These are phyloP conservation scores for Silene noctiflora DNA, from an alignment of 179 eudicot species.

Conservation along the genomic window DNA sequence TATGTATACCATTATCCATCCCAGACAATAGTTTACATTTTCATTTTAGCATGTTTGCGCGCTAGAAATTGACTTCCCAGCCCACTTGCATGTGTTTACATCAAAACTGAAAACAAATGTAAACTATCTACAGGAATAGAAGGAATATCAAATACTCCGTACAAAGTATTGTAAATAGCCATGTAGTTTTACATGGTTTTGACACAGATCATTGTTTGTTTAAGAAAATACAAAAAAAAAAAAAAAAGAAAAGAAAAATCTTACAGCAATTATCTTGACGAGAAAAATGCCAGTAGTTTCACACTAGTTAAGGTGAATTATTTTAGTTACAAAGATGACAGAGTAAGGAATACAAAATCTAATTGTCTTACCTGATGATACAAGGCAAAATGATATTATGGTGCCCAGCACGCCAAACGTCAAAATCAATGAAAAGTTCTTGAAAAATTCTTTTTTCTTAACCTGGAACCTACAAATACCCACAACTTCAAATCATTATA, in stretches of 20 bases:
- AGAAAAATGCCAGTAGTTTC: background rate
- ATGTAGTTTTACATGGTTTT: too few relatives aligned
- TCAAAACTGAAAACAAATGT: too few relatives aligned
- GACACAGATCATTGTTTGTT: too few relatives aligned
- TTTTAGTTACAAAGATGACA: background rate
- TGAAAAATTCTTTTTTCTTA: constrained; percentile 84
- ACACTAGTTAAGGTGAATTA: background rate
- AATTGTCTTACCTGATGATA: constrained; percentile 54
- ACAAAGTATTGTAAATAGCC: too few relatives aligned
- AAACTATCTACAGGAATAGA: too few relatives aligned
- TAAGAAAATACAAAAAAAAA: too few relatives aligned
- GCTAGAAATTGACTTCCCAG: too few relatives aligned
- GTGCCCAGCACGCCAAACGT: constrained; percentile 79
- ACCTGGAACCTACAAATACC: constrained; percentile 73
- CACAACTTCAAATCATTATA: background rate
- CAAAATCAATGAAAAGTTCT: constrained; percentile 69
- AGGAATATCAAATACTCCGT: too few relatives aligned
- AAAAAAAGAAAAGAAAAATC: background rate
- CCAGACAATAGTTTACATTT: background rate
- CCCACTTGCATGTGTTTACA: too few relatives aligned
- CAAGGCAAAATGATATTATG: constrained; percentile 67
- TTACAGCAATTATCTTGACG: background rate
- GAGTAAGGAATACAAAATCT: background rate
- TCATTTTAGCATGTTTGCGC: too few relatives aligned
- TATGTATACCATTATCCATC: background rate